Evolutionary conservation across 495 filamentous ascomycete species (phyloP).

Genomic region (Penicillium riverlandense): DNA sequence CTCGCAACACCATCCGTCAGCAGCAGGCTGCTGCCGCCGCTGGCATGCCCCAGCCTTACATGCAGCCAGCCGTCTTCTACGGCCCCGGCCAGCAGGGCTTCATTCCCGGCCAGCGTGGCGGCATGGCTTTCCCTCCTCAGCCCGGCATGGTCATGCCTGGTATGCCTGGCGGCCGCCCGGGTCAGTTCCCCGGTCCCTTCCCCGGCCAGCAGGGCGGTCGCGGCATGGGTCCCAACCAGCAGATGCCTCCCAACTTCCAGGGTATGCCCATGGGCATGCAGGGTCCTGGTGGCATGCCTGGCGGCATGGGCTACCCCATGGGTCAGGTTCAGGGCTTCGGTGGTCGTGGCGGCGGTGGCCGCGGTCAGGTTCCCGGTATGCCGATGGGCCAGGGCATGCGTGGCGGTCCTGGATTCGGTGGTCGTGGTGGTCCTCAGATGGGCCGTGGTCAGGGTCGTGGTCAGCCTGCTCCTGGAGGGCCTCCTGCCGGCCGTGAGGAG

Average conservation of each 20-base stretch:
- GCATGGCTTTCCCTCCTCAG: conserved; percentile 80
- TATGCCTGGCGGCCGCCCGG: conserved; percentile 74
- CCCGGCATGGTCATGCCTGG: conserved; percentile 73
- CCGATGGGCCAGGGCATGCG: conserved; percentile 65
- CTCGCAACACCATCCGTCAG: conserved; percentile 95
- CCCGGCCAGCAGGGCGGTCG: conserved; percentile 77
- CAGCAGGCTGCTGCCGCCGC: conserved; percentile 93
- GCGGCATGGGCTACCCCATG: conserved; percentile 51
- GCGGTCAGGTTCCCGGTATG: conserved; percentile 70
- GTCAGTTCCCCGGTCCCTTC: conserved; percentile 73
- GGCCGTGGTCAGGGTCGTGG: conserved; percentile 39
- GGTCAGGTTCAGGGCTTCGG: conserved; percentile 50
- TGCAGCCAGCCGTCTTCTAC: conserved; percentile 86
- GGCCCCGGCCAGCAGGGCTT: conserved; percentile 80
- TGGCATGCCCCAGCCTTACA: conserved; percentile 80
- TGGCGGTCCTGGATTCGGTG: conserved; percentile 53
- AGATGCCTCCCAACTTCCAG: conserved; percentile 78
- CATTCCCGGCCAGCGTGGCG: conserved; percentile 66
- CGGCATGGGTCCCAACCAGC: conserved; percentile 67
- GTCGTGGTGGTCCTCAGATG: conserved; percentile 46
- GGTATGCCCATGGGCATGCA: conserved; percentile 72
- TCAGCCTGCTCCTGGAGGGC: conserved; percentile 15
- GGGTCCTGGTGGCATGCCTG: conserved; percentile 46
- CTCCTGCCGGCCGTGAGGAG: conserved; percentile 23
- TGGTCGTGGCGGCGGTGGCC: conserved; percentile 59